phyloP scores from a whole-genome alignment of 495 filamentous ascomycete species.

The Aspergillus cristatus region DNA sequence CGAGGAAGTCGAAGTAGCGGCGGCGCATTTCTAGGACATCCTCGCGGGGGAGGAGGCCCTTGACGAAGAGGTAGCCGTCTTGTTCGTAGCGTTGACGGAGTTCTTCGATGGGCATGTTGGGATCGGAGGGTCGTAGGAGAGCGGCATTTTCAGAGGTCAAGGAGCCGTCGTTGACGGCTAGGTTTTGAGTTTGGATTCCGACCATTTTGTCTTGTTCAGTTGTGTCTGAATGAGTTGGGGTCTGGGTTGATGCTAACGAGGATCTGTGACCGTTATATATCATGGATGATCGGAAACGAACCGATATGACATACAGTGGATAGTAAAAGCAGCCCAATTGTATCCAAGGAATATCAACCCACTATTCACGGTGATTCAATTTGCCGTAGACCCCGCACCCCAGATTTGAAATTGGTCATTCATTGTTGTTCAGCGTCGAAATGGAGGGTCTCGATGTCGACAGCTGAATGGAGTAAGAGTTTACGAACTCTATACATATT shows the following conservation, averaged over 20 bases:
- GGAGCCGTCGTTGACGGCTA: constrained; percentile 45
- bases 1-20: constrained; percentile 48
- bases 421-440: too few relatives aligned
- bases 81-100: constrained; percentile 42
- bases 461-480: too few relatives aligned
- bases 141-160: constrained; percentile 39
- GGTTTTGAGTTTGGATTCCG: constrained; percentile 18
- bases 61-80: constrained; percentile 55
- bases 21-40: constrained; percentile 48
- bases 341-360: too few relatives aligned
- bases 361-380: neutral
- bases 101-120: constrained; percentile 28
- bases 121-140: constrained; percentile 32
- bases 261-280: neutral
- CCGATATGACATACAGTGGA: neutral
- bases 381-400: neutral
- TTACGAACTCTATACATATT: too few relatives aligned
- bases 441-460: too few relatives aligned
- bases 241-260: neutral
- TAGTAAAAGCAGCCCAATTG: too few relatives aligned
- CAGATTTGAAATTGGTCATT: too few relatives aligned
- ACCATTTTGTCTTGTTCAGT: constrained; percentile 15
- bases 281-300: neutral
- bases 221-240: neutral
- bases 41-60: constrained; percentile 45